These are phyloP conservation scores for Pyrenopolyporus hunteri DNA, from an alignment of 495 filamentous ascomycete species.

Conservation along the genomic window DNA sequence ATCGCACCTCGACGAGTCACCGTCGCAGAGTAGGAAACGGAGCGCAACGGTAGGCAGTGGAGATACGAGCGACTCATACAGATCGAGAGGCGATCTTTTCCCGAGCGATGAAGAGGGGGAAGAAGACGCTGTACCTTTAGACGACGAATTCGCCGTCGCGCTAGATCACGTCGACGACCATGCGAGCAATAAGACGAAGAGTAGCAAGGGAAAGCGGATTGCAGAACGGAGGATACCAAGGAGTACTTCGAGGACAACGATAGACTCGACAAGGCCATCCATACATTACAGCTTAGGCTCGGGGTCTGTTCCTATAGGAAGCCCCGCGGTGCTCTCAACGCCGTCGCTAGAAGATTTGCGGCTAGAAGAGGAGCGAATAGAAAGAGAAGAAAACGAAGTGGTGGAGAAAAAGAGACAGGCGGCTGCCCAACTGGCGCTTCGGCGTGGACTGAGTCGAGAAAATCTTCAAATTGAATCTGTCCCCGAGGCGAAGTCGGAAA, in stretches of 20 bases:
- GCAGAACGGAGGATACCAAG: conserved; percentile 63
- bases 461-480: conserved; percentile 35
- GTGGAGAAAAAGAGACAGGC: conserved; percentile 72
- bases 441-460: conserved; percentile 66
- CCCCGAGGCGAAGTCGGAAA: conserved; percentile 41
- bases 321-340: conserved; percentile 42
- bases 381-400: conserved; percentile 71
- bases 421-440: conserved; percentile 72
- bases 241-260: conserved; percentile 57
- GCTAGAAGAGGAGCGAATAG: conserved; percentile 73
- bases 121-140: conserved; percentile 88
- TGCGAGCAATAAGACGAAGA: conserved; percentile 69
- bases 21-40: conserved; percentile 63
- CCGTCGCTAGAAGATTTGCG: conserved; percentile 75
- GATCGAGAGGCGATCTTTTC: conserved; percentile 92
- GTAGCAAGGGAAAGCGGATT: conserved; percentile 65
- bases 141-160: conserved; percentile 88
- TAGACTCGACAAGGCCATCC: conserved; percentile 54
- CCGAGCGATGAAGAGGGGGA: conserved; percentile 89
- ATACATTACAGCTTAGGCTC: conserved; percentile 42
- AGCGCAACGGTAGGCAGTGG: conserved; percentile 84
- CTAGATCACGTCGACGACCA: conserved; percentile 77
- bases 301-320: conserved; percentile 44
- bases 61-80: conserved; percentile 83
- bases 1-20: conserved; percentile 20